Percentiles rank a stretch among this genome's conserved stretches.
phyloP scores from a whole-genome alignment of 495 filamentous ascomycete genomes.

The Penicillium macrosclerotiorum region DNA sequence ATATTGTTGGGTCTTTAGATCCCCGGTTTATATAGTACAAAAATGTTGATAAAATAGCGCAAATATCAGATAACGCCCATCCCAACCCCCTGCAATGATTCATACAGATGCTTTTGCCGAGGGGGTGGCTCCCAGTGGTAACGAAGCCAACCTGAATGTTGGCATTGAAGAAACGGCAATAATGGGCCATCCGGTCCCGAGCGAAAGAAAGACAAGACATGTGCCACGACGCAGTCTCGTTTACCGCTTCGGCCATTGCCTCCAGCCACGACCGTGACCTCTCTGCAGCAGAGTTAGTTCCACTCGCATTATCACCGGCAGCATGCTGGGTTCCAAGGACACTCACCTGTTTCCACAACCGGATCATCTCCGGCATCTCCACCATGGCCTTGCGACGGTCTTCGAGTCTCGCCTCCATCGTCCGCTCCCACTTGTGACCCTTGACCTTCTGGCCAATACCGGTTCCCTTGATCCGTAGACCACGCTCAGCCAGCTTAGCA shows the following conservation, averaged over 20 bases:
- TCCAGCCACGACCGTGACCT: constrained; percentile 87
- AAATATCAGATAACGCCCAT: constrained; percentile 29
- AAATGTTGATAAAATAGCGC: constrained; percentile 16
- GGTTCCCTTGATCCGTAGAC: constrained; percentile 81
- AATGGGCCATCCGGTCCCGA: constrained; percentile 6
- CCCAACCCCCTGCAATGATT: constrained; percentile 31
- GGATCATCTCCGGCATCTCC: constrained; percentile 86
- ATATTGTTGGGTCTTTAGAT: constrained; percentile 7
- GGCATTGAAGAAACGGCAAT: constrained; percentile 26
- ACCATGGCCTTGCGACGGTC: constrained; percentile 87
- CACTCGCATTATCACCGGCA: background rate
- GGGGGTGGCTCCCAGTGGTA: background rate
- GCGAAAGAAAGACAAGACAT: constrained; percentile 16
- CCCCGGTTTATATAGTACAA: constrained; percentile 21
- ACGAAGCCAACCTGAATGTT: constrained; percentile 22
- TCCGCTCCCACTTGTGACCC: constrained; percentile 90
- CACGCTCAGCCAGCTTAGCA: constrained; percentile 64
- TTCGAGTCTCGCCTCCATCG: constrained; percentile 78
- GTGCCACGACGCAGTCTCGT: constrained; percentile 3
- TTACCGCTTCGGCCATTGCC: constrained; percentile 73
- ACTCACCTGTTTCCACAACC: constrained; percentile 89
- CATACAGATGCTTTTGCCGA: constrained; percentile 24
- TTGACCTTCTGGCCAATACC: constrained; percentile 91
- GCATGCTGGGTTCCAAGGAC: constrained; percentile 2
- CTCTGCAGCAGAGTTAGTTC: constrained; percentile 50